These are phyloP conservation scores for Trichoderma hamatum DNA, from an alignment of 2,329 filamentous ascomycete species.

Conservation along the genomic window DNA sequence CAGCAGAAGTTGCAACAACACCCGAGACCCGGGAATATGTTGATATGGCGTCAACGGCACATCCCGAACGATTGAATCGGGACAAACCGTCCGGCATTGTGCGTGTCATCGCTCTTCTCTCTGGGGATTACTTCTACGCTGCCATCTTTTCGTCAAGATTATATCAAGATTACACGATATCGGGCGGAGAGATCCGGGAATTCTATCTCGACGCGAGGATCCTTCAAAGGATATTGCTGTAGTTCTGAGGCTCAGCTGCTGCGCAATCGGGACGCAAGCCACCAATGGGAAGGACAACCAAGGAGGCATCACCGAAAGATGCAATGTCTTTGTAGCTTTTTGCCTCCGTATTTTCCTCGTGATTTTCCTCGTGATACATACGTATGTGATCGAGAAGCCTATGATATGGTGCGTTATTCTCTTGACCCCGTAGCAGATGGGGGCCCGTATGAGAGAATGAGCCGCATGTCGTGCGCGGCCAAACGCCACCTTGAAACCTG, in stretches of 20 bases:
- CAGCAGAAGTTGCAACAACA: not conserved
- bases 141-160: not conserved
- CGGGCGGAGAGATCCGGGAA: slow-evolving; percentile 7
- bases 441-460: not conserved
- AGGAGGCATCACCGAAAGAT: not conserved
- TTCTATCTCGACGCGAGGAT: not conserved
- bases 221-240: slow-evolving; percentile 11
- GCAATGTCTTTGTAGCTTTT: not conserved
- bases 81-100: not conserved
- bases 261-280: not conserved
- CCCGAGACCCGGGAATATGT: too few relatives aligned
- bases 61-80: not conserved
- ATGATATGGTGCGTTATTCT: not conserved
- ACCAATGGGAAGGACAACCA: not conserved
- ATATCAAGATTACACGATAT: not conserved
- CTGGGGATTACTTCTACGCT: not conserved
- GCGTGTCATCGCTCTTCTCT: not conserved
- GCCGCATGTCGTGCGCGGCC: slow-evolving; percentile 8
- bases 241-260: slow-evolving; percentile 5
- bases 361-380: not conserved
- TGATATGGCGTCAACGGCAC: not conserved
- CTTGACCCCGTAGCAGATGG: not conserved
- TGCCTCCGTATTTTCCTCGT: not conserved
- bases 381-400: not conserved
- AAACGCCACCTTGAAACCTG: not conserved